Evolutionary conservation across 2,329 filamentous ascomycete genomes (phyloP).

Genomic region (Blastomyces parvus): DNA sequence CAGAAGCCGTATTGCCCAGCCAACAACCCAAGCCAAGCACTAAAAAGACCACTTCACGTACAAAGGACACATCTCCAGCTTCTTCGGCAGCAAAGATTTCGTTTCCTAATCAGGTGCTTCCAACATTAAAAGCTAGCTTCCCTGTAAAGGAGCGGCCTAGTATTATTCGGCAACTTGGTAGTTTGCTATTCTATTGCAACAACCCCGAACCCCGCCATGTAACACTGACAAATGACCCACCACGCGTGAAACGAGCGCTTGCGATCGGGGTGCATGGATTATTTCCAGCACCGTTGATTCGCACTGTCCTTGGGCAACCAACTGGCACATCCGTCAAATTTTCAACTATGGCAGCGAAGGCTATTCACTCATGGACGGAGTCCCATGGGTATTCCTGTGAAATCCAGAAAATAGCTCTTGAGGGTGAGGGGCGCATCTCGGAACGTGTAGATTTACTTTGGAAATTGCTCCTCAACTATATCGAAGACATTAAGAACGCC

Average conservation of each 20-base stretch:
- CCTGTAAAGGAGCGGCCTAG: constrained; percentile 45
- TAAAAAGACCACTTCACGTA: constrained; percentile 21
- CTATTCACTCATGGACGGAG: constrained; percentile 74
- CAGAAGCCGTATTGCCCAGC: constrained; percentile 6
- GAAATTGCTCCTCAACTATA: constrained; percentile 91
- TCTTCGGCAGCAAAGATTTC: constrained; percentile 15
- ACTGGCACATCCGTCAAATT: constrained; percentile 94
- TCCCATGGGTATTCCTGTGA: constrained; percentile 64
- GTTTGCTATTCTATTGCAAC: constrained; percentile 43
- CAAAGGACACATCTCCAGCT: constrained; percentile 3
- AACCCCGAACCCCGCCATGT: constrained; percentile 59
- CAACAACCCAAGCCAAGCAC: constrained; percentile 20
- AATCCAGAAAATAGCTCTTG: constrained; percentile 87
- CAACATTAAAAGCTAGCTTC: constrained; percentile 41
- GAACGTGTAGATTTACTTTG: constrained; percentile 87
- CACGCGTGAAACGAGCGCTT: constrained; percentile 71
- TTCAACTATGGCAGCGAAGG: constrained; percentile 72
- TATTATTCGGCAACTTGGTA: constrained; percentile 49
- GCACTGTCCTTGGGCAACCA: constrained; percentile 87
- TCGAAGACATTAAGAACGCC: constrained; percentile 75
- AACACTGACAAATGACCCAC: constrained; percentile 57
- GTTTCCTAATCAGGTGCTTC: constrained; percentile 41
- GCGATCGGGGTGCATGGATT: constrained; percentile 93
- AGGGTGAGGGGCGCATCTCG: constrained; percentile 85
- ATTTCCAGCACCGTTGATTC: constrained; percentile 76